A percentile compares a stretch with the other conserved stretches of the same genome.
Conservation (phyloP, 2,329 filamentous ascomycete species). For the Colletotrichum endophyticum region DNA sequence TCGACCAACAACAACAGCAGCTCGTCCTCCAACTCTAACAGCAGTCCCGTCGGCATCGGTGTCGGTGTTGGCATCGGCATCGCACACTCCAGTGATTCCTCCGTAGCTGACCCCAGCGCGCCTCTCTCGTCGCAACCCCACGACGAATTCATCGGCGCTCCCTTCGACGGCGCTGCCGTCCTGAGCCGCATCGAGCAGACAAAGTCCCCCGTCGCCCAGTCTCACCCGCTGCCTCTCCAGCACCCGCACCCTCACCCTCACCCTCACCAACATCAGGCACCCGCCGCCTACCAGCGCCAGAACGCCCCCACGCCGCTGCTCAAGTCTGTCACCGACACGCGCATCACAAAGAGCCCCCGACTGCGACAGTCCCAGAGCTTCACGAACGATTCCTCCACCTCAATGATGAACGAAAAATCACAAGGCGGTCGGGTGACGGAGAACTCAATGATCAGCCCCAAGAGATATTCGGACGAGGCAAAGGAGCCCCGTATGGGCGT, state of each 20-base stretch:
- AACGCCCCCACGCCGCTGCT: constrained; percentile 38
- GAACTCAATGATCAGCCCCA: constrained; percentile 57
- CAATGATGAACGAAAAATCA: constrained; percentile 53
- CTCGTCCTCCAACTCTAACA: constrained; percentile 22
- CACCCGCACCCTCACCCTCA: constrained; percentile 20
- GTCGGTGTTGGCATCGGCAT: constrained; percentile 11
- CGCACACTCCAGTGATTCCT: constrained; percentile 27
- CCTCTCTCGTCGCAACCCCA: constrained; percentile 37
- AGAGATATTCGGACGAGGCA: constrained; percentile 81
- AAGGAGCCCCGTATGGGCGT: constrained; percentile 66
- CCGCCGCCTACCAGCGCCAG: constrained; percentile 30
- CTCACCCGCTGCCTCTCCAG: constrained; percentile 23
- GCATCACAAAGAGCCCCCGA: constrained; percentile 57
- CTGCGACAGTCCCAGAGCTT: constrained; percentile 73
- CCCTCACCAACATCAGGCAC: constrained; percentile 14
- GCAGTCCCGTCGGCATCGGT: constrained; percentile 25
- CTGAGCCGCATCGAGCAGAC: constrained; percentile 64
- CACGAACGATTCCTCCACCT: constrained; percentile 54
- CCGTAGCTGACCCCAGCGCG: constrained; percentile 37
- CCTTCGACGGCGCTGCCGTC: constrained; percentile 68
- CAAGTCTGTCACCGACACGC: constrained; percentile 59
- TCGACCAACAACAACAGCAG: constrained; percentile 8
- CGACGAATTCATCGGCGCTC: constrained; percentile 68
- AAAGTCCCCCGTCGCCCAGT: constrained; percentile 37
- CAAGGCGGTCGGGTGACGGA: constrained; percentile 38